Evolutionary conservation across 2,329 filamentous ascomycete genomes (phyloP), one percentile per base, ranked within the genome.

Genomic region (Tolypocladium endophyticum): DNA sequence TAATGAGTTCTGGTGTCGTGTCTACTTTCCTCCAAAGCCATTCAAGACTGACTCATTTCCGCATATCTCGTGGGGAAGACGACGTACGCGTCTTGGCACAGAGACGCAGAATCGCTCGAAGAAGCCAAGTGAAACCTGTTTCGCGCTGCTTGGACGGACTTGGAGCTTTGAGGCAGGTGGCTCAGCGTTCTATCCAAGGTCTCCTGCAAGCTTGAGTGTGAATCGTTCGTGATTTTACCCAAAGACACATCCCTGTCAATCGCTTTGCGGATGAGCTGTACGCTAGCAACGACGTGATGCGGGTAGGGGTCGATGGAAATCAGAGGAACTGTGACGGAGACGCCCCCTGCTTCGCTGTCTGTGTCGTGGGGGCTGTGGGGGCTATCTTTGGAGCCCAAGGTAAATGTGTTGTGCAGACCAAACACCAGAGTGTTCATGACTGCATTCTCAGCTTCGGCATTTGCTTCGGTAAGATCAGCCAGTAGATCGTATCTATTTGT

Each of bases 291-390:
- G 28, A 69, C 65, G 38, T 72, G 70, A 30, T 72, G 70, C 0
- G 70, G 69, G 33, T 71, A 71, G 7, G 70, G 69, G 47, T 72
- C 70, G 25, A 72, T 69, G 11, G 70, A 67, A 4, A 72, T 64
- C 12, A 72, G 65, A 2, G 70, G 68, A 12, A 70, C 64, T 1
- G 65, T 67, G 33, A 68, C 60, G 11, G 50, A 30, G 25, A 28
- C 33, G 3, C 60, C 47, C 12, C 39, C 53, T 55, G 23, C 14
- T 33, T 35, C 59, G 23, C 55, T 41, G 43, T n/a, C 43, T 35
- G 8, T 18, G 39, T 50, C 23, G 23, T 14, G 8, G 23, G 43
- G 20, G 45, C 28, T 3, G 18, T 47, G 7, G 9, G 28, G 36
- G 54, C 56, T 25, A 2, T 36, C n/a, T 6, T 45, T 60, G 25